A percentile compares a stretch with the other conserved stretches of the same genome.
Conservation (phyloP, 441 rosid genomes). For the Adansonia grandidieri region DNA sequence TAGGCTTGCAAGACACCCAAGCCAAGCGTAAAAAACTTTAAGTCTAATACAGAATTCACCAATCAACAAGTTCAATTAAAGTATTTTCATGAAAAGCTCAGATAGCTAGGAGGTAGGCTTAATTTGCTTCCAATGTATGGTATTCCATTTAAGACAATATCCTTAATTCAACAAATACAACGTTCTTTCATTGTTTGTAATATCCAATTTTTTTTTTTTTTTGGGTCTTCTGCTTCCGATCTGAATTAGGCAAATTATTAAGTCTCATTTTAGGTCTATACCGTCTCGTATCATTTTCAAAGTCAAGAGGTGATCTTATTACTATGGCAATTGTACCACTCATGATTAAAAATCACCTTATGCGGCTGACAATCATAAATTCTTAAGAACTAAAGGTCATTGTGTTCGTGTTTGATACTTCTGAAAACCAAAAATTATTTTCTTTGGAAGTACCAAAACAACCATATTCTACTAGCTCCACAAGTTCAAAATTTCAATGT, state of each 20-base stretch:
- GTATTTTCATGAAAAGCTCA: constrained; percentile 7
- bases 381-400: neutral
- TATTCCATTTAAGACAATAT: neutral
- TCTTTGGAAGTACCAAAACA: too few species aligned
- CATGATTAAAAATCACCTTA: neutral
- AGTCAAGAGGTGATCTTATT: neutral
- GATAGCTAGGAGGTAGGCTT: neutral
- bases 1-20: neutral
- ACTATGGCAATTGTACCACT: neutral
- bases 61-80: neutral
- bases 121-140: constrained; percentile 1
- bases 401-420: neutral
- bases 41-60: neutral
- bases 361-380: neutral
- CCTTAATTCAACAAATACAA: constrained; percentile 13
- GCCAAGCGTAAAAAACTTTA: neutral
- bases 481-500: neutral
- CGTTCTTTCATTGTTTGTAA: neutral
- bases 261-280: neutral
- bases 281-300: neutral
- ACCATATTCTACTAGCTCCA: too few species aligned
- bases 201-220: neutral
- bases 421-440: neutral
- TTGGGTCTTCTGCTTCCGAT: neutral
- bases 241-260: neutral